Evolutionary conservation across 2,329 filamentous ascomycete genomes (phyloP), one percentile per base, ranked within the genome.

Genomic region (Ophiobolus disseminans): DNA sequence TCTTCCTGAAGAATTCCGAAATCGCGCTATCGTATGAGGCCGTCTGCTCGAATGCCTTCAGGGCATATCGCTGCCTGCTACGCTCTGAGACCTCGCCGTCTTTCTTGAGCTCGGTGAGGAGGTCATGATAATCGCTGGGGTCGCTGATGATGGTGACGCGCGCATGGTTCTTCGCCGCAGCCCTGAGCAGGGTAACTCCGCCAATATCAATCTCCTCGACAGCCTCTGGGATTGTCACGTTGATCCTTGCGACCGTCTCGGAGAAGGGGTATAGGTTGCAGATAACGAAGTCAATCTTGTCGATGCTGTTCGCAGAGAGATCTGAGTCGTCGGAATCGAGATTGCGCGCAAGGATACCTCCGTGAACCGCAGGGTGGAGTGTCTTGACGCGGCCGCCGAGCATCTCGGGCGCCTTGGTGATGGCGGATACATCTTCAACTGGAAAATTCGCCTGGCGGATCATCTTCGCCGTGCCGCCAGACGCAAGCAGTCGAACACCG

Each of bases 261-360:
- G 97, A 97, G 86, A 99, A 99, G 10, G 94, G 94, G 77, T 99
- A 97, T 34, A 99, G 84, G 79, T 99, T 99, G 87, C 94, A 97
- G 73, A 99, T 76, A 45, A 74, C 72, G 40, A 72, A 76, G 58
- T 76, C 73, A 40, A 76, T 73, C 65, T 73, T 73, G 48, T 73
- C 68, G 43, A 73, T 73, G 62, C 69, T 72, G 59, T 72, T 70
- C 16, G 68, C 65, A 4, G 68, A 91, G 40, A 99, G 87, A 71
- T 99, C 94, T 77, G 96, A 95, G 78, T 97, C 91, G 76, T 99
- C 94, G 11, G 92, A 93, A 61, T 89, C 91, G 61, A 97, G 87
- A 76, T 97, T 87, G 59, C 94, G 90, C 52, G 94, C 94, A 55
- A 99, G 87, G 65, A 99, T 97, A 59, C 89, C 89, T 57, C 87